Base-by-base conservation (phyloP, 1,139 yeast genomes). In the Suhomyces terraborum region DNA sequence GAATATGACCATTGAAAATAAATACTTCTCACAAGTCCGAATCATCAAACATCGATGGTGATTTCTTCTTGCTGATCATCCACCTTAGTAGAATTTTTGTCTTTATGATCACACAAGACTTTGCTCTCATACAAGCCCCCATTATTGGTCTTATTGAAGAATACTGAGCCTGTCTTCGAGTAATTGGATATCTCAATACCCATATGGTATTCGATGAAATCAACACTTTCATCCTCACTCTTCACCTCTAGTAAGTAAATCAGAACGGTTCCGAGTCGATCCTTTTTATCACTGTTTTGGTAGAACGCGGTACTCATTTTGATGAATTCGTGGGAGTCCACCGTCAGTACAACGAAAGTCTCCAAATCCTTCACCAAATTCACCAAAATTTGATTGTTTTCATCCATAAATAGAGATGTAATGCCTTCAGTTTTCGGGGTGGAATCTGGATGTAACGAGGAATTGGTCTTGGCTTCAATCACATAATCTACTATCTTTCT, bases 281-380 rank as follows among this genome's bases (percentile, higher is more conserved):
- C 49, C 2, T 38, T 38, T 5, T 46, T 30, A 23, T 58, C 57
- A 27, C 55, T 54, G 10, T 54, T 49, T 7, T 61, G 43, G 36
- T 53, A 59, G 38, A 67, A 60, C 0, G 74, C 70, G 1, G 67
- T 41, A 0, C 72, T 62, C 36, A 69, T 51, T 42, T 67, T 68
- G 16, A 71, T 59, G 44, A 71, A 68, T 14, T 41, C 46, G 8
- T 35, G 37, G 10, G 28, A 32, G n/a, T 38, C 40, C 18, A 38
- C 35, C 13, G 38, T 40, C 49, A 46, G 49, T 9, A 40, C 35
- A n/a, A 46, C 42, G 23, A 51, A 51, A 9, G 49, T 50, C 28
- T 52, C 56, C 18, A 47, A 28, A 17, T 43, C 48, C 8, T 38
- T 34, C 8, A 25, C 31, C 21, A 46, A 32, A 32, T 50, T 42